Evolutionary conservation across 2,329 filamentous ascomycete genomes (phyloP), one percentile per base, ranked within the genome.

Genomic region (Didymella arachidicola): DNA sequence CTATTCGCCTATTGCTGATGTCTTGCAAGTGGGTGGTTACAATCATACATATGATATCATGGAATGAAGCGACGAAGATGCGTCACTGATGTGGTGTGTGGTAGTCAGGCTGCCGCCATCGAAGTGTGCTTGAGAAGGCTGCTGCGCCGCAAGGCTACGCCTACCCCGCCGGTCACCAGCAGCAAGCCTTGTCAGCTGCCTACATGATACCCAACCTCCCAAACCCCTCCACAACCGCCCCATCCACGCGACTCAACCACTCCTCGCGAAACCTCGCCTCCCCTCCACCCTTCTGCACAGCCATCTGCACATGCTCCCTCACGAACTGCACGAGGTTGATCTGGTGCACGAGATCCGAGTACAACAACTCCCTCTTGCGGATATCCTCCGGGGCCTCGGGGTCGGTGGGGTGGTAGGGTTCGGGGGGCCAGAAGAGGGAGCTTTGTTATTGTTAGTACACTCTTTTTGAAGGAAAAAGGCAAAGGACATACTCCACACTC

Each of bases 161-260:
- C 30, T 16, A 12, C 30, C 30, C 30, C 30, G 12, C 30, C 7
- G 11, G 30, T 16, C 30, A 11, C 12, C 27, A 7, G 27, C 27
- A 7, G 27, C 27, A 29, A 29, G 27, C 7, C 27, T 29, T 22
- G 22, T 22, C 22, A 22, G 22, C 22, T 3, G 22, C 22, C 47
- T 22, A 77, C 74, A 78, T 76, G 7, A 78, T 72, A 0, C 75
- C 75, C 64, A 78, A 43, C 57, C 72, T 71, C 1, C 65, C 66
- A 65, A 93, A 94, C n/a, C 82, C 85, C 11, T 80, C 80, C 61
- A 94, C 67, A 16, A 93, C 84, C 59, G 93, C 87, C 65, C 82
- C 83, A 74, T 95, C 91, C 26, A 95, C 89, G 62, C 93, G 90
- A n/a, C 82, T 82, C 14, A 87, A 77, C 86, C 88, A 93, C 49